Evolutionary conservation across 2,329 filamentous ascomycete genomes (phyloP).

Genomic region (Cercospora sesami): DNA sequence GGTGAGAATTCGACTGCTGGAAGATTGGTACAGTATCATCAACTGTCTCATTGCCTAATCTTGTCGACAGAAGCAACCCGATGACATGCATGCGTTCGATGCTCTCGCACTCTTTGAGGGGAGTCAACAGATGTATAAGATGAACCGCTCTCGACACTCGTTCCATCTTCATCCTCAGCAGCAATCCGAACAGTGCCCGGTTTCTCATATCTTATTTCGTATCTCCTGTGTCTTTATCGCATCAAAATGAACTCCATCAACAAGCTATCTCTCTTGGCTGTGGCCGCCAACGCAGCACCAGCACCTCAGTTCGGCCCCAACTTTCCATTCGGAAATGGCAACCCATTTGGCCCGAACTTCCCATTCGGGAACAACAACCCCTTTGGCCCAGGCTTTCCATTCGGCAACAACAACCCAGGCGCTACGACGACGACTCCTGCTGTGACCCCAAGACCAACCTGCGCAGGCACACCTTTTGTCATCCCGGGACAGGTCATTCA

Average conservation of each 20-base stretch:
- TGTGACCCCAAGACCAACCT: not conserved
- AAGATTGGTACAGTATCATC: constrained; percentile 8
- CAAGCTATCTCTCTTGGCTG: constrained; percentile 9
- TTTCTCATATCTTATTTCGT: constrained; percentile 2
- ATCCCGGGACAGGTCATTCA: not conserved
- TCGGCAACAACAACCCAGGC: not conserved
- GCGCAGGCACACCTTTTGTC: not conserved
- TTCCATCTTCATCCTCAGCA: not conserved
- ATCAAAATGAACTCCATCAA: constrained; percentile 9
- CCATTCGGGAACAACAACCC: not conserved
- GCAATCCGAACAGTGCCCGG: not conserved
- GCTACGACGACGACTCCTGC: not conserved
- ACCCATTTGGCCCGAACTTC: constrained; percentile 4
- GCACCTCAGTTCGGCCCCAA: constrained; percentile 6
- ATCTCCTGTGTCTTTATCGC: not conserved
- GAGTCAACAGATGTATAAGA: constrained; percentile 11
- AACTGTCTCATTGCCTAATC: constrained; percentile 11
- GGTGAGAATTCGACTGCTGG: not conserved
- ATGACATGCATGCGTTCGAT: not conserved
- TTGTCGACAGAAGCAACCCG: constrained; percentile 1
- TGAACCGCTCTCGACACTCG: not conserved
- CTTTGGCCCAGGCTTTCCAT: not conserved
- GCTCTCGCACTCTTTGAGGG: not conserved
- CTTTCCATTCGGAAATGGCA: not conserved
- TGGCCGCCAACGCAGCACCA: constrained; percentile 10